These are phyloP conservation scores for Ophiostoma quercus DNA, from an alignment of 2,329 filamentous ascomycete genomes.

Conservation along the genomic window DNA sequence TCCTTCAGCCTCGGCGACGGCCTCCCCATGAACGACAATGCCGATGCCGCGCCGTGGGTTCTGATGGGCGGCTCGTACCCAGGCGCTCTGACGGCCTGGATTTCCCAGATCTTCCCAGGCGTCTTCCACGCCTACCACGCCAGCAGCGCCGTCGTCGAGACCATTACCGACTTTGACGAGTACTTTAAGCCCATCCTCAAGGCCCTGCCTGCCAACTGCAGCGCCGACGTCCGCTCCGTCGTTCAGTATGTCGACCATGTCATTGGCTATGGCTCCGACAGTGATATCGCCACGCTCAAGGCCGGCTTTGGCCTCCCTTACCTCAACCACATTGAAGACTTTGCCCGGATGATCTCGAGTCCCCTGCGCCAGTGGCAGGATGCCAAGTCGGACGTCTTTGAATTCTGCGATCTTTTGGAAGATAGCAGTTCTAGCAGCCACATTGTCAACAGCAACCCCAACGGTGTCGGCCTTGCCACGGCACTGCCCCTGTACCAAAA, in stretches of 20 bases:
- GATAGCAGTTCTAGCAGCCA: constrained; percentile 1
- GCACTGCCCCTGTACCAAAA: constrained; percentile 48
- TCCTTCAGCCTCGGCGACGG: constrained; percentile 36
- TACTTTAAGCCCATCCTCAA: constrained; percentile 51
- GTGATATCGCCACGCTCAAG: neutral
- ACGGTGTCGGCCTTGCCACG: constrained; percentile 46
- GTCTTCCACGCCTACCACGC: constrained; percentile 56
- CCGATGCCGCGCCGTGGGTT: constrained; percentile 50
- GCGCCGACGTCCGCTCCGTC: constrained; percentile 45
- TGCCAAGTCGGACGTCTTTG: constrained; percentile 43
- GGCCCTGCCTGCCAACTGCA: constrained; percentile 54
- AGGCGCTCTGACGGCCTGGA: constrained; percentile 52
- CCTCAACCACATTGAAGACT: constrained; percentile 40
- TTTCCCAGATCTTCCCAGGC: constrained; percentile 45
- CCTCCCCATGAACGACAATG: constrained; percentile 34
- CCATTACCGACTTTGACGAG: constrained; percentile 49
- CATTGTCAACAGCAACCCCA: constrained; percentile 35
- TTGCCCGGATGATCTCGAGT: constrained; percentile 29
- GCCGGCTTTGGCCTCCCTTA: constrained; percentile 43
- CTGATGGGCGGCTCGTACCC: constrained; percentile 53
- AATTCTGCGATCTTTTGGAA: constrained; percentile 43
- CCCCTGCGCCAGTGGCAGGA: constrained; percentile 46
- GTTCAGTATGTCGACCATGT: constrained; percentile 34
- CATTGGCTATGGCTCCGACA: neutral
- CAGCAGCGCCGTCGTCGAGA: constrained; percentile 51